Evolutionary conservation across 805 yeast genomes (phyloP).

Genomic region (Nakazawaea ishiwadae): DNA sequence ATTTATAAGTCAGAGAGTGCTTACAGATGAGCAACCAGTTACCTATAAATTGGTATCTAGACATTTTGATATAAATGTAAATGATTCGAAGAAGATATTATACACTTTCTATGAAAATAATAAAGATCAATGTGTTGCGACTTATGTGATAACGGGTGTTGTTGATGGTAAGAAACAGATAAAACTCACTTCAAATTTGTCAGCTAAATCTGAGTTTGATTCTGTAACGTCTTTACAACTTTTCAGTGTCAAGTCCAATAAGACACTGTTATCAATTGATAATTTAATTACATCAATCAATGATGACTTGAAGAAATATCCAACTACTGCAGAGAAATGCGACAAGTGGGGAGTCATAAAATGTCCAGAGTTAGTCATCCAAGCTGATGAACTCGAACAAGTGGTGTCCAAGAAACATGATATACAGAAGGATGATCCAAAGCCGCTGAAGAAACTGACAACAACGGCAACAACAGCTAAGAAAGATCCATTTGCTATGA

Average conservation of each 20-base stretch:
- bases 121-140: slow-evolving; percentile 31
- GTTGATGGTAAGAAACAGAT: slow-evolving; percentile 12
- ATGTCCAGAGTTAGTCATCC: slow-evolving; percentile 11
- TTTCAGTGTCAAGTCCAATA: slow-evolving; percentile 3
- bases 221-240: slow-evolving; percentile 31
- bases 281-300: slow-evolving; percentile 5
- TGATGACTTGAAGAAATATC: slow-evolving; percentile 4
- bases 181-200: slow-evolving; percentile 10
- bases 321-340: slow-evolving; percentile 2
- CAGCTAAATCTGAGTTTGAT: slow-evolving; percentile 25
- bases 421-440: neutral
- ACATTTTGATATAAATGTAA: slow-evolving; percentile 30
- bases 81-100: slow-evolving; percentile 34
- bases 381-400: neutral
- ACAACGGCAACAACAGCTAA: neutral
- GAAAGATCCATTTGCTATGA: slow-evolving; percentile 9
- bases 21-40: slow-evolving; percentile 17
- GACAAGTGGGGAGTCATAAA: slow-evolving; percentile 17
- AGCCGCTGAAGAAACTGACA: neutral
- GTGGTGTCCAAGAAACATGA: slow-evolving; percentile 2
- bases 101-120: slow-evolving; percentile 33
- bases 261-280: neutral
- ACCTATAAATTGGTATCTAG: slow-evolving; percentile 40
- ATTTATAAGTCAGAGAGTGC: slow-evolving; percentile 4
- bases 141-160: slow-evolving; percentile 37